Evolutionary conservation across 192 early-diverging fungal genomes (phyloP), one percentile per base, ranked within the genome.

Genomic region (Mortierella alpina): DNA sequence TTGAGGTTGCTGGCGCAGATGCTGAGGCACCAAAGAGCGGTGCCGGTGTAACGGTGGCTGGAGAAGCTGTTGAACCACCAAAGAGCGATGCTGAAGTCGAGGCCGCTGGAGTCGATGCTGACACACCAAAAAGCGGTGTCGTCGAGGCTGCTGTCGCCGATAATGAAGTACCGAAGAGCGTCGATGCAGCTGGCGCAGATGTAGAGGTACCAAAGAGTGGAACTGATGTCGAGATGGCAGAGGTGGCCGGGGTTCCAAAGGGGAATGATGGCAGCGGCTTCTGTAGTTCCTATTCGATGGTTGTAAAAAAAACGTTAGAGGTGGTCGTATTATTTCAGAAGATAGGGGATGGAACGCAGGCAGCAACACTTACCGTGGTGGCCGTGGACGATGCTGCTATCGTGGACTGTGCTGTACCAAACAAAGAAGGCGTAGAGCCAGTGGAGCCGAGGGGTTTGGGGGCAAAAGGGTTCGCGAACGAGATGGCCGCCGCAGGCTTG

Each of bases 161-260:
- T 44, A 22, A 11, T 13, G 56, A n/a, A 58, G 56, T 3, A 7
- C 63, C 63, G 23, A 64, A 64, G 47, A 64, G 45, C 1, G 42
- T 20, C 4, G 63, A 40, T 65, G 49, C 2, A 0, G 58, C 40
- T 42, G 58, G 54, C 15, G 54, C 40, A 59, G 58, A 31, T 13
- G 58, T n/a, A 7, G 58, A 42, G 40, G 58, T 22, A 51, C 63
- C 63, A 51, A 42, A n/a, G 60, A 2, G 9, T 10, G 73, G 20
- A 15, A 64, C 18, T 45, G 65, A n/a, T 14, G 73, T 9, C 2
- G 73, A 54, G 17, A 46, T 39, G 1, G 48, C 9, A 1, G 64
- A 20, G 13, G 50, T 31, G 0, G 1, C 8, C 17, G 62, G 6
- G 2, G 62, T 20, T 51, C 12, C 48, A 31, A 10, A 40, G 57